These are phyloP conservation scores for Gossypium mustelinum DNA, from an alignment of 345 rosid species.

Conservation along the genomic window DNA sequence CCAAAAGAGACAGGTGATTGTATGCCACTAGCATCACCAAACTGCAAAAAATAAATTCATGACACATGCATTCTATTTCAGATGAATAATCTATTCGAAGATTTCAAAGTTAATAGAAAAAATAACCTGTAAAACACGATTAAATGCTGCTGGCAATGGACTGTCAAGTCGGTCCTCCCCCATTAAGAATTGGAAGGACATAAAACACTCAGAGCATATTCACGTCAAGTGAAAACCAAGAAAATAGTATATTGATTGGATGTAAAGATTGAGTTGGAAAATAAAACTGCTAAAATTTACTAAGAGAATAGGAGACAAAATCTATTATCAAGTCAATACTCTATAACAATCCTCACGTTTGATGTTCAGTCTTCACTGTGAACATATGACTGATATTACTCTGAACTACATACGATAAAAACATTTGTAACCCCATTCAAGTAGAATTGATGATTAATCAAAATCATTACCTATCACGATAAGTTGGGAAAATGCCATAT, in stretches of 20 bases:
- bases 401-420: neutral
- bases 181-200: conserved; percentile 23
- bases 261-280: neutral
- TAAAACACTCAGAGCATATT: conserved; percentile 16
- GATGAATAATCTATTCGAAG: conserved; percentile 5
- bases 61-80: conserved; percentile 14
- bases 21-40: conserved; percentile 98
- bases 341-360: neutral
- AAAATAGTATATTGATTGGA: neutral
- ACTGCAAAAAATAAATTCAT: conserved; percentile 46
- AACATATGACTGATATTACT: neutral
- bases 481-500: conserved; percentile 94
- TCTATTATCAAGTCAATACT: neutral
- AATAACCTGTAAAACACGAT: conserved; percentile 85
- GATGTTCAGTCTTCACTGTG: neutral
- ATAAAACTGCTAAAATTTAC: conserved; percentile 9
- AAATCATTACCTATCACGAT: conserved; percentile 55
- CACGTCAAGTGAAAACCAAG: neutral
- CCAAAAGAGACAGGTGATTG: conserved; percentile 99
- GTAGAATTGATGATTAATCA: neutral
- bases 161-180: conserved; percentile 49
- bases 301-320: conserved; percentile 3
- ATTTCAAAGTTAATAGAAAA: conserved; percentile 11
- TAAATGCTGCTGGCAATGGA: conserved; percentile 83
- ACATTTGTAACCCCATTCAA: neutral